Conservation (phyloP, 164 flowering plant species). For the Houttuynia cordata region DNA sequence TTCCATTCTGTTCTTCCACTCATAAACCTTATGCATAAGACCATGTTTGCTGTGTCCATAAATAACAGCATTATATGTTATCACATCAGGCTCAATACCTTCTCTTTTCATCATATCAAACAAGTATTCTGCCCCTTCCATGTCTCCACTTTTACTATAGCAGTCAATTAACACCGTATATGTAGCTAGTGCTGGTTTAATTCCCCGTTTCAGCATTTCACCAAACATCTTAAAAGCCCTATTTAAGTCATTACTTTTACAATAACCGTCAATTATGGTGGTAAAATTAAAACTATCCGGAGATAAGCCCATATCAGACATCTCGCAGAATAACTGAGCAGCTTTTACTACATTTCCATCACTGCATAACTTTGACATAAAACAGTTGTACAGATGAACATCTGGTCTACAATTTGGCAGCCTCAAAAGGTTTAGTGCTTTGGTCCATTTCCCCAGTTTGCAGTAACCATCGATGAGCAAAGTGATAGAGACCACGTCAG, state of each 20-base stretch:
- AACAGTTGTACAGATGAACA: constrained; percentile 30
- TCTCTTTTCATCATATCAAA: constrained; percentile 20
- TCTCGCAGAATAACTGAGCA: constrained; percentile 23
- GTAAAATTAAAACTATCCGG: constrained; percentile 40
- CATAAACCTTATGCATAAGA: constrained; percentile 27
- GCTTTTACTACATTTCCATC: constrained; percentile 32
- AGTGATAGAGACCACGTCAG: constrained; percentile 28
- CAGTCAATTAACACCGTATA: constrained; percentile 27
- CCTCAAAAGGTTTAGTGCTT: constrained; percentile 23
- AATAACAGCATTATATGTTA: constrained; percentile 31
- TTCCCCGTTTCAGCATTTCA: constrained; percentile 34
- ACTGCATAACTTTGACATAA: constrained; percentile 28
- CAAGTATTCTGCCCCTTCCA: constrained; percentile 26
- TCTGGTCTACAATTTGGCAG: constrained; percentile 20
- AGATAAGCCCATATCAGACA: constrained; percentile 22
- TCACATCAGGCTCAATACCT: constrained; percentile 27
- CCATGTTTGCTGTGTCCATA: constrained; percentile 31
- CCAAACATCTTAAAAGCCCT: constrained; percentile 26
- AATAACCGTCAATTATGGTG: constrained; percentile 34
- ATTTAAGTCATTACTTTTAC: constrained; percentile 15
- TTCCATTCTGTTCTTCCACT: constrained; percentile 26
- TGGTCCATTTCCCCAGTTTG: constrained; percentile 18
- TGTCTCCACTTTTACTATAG: constrained; percentile 25
- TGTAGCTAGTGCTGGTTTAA: constrained; percentile 27
- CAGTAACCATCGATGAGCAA: constrained; percentile 35